A percentile compares a stretch with the other conserved stretches of the same genome.
These are phyloP conservation scores for Curvularia verruculosa DNA, from an alignment of 2,329 filamentous ascomycete genomes.

Conservation along the genomic window DNA sequence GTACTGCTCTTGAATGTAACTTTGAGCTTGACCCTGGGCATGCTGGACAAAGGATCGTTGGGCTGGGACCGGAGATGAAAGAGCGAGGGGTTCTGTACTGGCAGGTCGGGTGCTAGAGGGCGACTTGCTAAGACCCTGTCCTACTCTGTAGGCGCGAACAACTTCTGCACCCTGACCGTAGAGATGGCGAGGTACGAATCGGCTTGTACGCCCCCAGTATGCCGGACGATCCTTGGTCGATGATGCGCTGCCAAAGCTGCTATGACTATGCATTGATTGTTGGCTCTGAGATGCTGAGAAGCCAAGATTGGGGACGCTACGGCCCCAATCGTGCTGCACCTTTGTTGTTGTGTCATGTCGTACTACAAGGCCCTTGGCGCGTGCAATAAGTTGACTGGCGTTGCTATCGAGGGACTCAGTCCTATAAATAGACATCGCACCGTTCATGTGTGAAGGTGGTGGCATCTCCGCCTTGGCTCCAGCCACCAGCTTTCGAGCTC, in stretches of 20 bases:
- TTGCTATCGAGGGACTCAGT: slow-evolving; percentile 12
- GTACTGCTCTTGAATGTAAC: slow-evolving; percentile 16
- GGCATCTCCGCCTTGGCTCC: slow-evolving; percentile 7
- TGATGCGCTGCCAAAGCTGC: slow-evolving; percentile 18
- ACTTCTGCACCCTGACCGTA: slow-evolving; percentile 45
- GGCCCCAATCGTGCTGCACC: slow-evolving; percentile 32
- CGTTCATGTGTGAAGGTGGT: slow-evolving; percentile 5
- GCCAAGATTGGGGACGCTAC: slow-evolving; percentile 35
- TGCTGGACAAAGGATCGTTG: slow-evolving; percentile 29
- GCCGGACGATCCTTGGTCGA: slow-evolving; percentile 30
- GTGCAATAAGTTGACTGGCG: slow-evolving; percentile 25
- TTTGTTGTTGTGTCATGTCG: slow-evolving; percentile 12
- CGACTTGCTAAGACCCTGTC: slow-evolving; percentile 27
- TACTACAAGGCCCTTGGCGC: slow-evolving; percentile 23
- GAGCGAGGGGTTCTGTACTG: slow-evolving; percentile 27
- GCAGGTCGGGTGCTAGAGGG: slow-evolving; percentile 19
- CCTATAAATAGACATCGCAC: slow-evolving; percentile 14
- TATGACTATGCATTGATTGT: slow-evolving; percentile 22
- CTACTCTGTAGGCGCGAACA: slow-evolving; percentile 33
- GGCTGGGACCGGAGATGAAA: slow-evolving; percentile 33
- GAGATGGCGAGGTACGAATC: slow-evolving; percentile 46
- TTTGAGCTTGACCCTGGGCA: slow-evolving; percentile 9
- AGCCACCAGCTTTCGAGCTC: slow-evolving; percentile 19
- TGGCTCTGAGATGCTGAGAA: slow-evolving; percentile 19
- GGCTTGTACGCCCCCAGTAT: slow-evolving; percentile 40